A percentile compares a stretch with the other conserved stretches of the same genome.
These are phyloP conservation scores for Fusarium oxysporum DNA, from an alignment of 2,329 filamentous ascomycete genomes.

Conservation along the genomic window DNA sequence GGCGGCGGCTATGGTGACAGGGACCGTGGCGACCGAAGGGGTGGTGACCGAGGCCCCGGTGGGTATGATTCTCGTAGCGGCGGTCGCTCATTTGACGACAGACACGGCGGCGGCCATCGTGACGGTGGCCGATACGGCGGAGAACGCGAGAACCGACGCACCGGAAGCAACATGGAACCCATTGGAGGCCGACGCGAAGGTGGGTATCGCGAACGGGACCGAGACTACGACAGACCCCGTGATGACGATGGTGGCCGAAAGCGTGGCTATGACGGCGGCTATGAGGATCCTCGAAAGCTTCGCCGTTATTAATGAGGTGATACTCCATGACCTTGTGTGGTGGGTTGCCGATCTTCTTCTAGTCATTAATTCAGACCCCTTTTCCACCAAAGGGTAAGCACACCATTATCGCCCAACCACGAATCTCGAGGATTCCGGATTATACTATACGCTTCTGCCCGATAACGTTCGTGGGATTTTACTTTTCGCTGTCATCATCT, in stretches of 20 bases:
- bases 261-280: conserved; percentile 80
- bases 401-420: conserved; percentile 20
- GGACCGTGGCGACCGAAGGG: conserved; percentile 52
- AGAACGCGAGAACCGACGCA: conserved; percentile 64
- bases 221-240: conserved; percentile 66
- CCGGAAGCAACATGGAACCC: conserved; percentile 86
- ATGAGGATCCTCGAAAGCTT: conserved; percentile 80
- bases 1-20: conserved; percentile 57
- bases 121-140: conserved; percentile 51
- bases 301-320: conserved; percentile 65
- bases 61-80: conserved; percentile 67
- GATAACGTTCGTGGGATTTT: neutral
- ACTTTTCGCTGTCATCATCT: conserved; percentile 8
- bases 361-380: conserved; percentile 34
- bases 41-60: conserved; percentile 64
- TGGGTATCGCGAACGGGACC: conserved; percentile 63
- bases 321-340: conserved; percentile 29
- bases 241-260: conserved; percentile 69
- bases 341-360: conserved; percentile 41
- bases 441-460: neutral
- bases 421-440: neutral
- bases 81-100: conserved; percentile 71
- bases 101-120: conserved; percentile 62
- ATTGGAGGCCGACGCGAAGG: conserved; percentile 76
- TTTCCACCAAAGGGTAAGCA: conserved; percentile 43